Conservation (phyloP, 495 filamentous ascomycete species). For the Neurospora africana region DNA sequence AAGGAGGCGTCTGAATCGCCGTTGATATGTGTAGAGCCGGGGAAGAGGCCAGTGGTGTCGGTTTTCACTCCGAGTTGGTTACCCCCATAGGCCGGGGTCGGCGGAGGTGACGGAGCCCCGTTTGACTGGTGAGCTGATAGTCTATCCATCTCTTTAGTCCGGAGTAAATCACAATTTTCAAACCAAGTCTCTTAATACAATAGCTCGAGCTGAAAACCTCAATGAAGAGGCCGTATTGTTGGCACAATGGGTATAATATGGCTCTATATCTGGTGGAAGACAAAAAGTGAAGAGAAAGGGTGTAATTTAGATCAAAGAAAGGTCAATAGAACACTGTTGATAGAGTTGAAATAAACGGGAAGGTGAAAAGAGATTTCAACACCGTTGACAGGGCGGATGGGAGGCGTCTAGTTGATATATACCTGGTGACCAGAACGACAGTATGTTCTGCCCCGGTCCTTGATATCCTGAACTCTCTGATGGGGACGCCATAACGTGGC, state of each 20-base stretch:
- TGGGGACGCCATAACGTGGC: not conserved
- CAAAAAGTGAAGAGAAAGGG: not conserved
- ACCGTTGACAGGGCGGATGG: not conserved
- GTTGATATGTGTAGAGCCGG: not conserved
- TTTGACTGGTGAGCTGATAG: constrained; percentile 3
- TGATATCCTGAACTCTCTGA: not conserved
- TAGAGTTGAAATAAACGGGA: not conserved
- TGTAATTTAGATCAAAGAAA: not conserved
- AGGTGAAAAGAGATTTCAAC: not conserved
- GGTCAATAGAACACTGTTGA: not conserved
- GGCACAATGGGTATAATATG: not conserved
- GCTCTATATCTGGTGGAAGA: not conserved
- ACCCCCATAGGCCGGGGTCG: constrained; percentile 11
- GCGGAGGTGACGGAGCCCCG: constrained; percentile 17
- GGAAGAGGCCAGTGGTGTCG: constrained; percentile 5
- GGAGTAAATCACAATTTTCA: not conserved
- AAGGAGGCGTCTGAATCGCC: not conserved
- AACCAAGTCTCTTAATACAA: not conserved
- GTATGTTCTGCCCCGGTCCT: not conserved
- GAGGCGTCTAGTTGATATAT: constrained; percentile 6
- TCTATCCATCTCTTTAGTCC: not conserved
- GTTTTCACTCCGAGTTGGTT: not conserved
- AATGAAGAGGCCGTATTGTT: not conserved
- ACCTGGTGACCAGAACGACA: not conserved
- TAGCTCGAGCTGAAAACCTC: not conserved